Evolutionary conservation across 148 eudicot genomes (phyloP).

Genomic region (Polygonum maritimum): DNA sequence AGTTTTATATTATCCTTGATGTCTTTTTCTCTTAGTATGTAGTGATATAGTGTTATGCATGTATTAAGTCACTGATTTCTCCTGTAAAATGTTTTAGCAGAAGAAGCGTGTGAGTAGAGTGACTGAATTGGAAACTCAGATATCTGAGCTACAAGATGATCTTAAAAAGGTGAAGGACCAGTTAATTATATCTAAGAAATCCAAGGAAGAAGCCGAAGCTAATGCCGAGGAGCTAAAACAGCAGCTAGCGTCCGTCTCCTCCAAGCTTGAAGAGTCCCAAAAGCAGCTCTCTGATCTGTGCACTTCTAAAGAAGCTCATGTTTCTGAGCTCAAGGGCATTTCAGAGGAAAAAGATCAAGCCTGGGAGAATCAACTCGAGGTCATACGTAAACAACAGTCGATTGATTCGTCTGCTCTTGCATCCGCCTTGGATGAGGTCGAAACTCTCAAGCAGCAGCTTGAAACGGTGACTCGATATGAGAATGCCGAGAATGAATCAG

Average conservation of each 20-base stretch:
- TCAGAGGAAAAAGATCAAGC: slow-evolving; percentile 29
- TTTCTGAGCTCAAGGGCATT: slow-evolving; percentile 22
- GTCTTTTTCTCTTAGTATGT: neutral
- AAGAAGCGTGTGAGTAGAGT: slow-evolving; percentile 55
- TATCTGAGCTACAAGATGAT: slow-evolving; percentile 73
- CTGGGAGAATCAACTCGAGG: slow-evolving; percentile 32
- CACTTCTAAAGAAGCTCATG: slow-evolving; percentile 26
- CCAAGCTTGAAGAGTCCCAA: slow-evolving; percentile 56
- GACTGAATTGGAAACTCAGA: slow-evolving; percentile 64
- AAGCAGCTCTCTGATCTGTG: slow-evolving; percentile 34
- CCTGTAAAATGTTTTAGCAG: slow-evolving; percentile 17
- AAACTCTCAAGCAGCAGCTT: slow-evolving; percentile 47
- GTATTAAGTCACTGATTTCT: neutral
- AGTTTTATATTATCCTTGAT: neutral
- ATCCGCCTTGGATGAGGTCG: slow-evolving; percentile 49
- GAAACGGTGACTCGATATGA: slow-evolving; percentile 34
- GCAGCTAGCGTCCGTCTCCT: slow-evolving; percentile 45
- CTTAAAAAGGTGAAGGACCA: slow-evolving; percentile 61
- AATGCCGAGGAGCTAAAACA: slow-evolving; percentile 54
- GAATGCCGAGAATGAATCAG: slow-evolving; percentile 25
- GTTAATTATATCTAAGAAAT: slow-evolving; percentile 40
- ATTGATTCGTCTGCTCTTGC: slow-evolving; percentile 37
- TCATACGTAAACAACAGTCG: slow-evolving; percentile 24
- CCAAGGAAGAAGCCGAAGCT: slow-evolving; percentile 48
- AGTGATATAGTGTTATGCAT: neutral